A percentile compares a stretch with the other conserved stretches of the same genome.
These are phyloP conservation scores for Ophiostoma angusticollis DNA, from an alignment of 2,329 filamentous ascomycete genomes.

Conservation along the genomic window DNA sequence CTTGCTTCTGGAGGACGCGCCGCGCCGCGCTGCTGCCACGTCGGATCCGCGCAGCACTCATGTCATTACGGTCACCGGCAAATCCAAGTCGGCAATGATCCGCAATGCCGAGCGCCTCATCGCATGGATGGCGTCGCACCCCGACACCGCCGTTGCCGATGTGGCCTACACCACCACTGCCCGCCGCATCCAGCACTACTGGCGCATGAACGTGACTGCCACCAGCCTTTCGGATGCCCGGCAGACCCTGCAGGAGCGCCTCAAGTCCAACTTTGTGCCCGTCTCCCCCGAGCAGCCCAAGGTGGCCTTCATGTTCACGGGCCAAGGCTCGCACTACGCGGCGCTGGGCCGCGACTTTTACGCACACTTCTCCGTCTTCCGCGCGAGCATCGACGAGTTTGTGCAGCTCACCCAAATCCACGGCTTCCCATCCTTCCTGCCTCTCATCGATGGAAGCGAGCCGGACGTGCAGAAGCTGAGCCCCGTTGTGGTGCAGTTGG, in stretches of 20 bases:
- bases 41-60: conserved; percentile 43
- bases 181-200: conserved; percentile 46
- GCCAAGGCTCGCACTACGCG: conserved; percentile 43
- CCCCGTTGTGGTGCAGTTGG: conserved; percentile 40
- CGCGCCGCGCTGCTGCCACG: conserved; percentile 21
- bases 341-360: conserved; percentile 40
- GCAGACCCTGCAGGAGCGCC: conserved; percentile 27
- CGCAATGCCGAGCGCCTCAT: conserved; percentile 45
- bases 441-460: conserved; percentile 34
- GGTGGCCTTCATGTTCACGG: conserved; percentile 42
- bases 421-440: conserved; percentile 43
- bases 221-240: conserved; percentile 29
- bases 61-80: conserved; percentile 45
- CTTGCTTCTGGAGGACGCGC: conserved; percentile 50
- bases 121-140: conserved; percentile 37
- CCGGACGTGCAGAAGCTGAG: conserved; percentile 31
- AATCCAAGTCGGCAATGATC: conserved; percentile 41
- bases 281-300: conserved; percentile 31
- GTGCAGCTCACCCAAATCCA: conserved; percentile 37
- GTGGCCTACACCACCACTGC: conserved; percentile 59
- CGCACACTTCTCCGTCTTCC: conserved; percentile 33
- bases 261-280: conserved; percentile 30
- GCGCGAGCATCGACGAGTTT: conserved; percentile 42
- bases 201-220: conserved; percentile 37
- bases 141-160: conserved; percentile 39